Evolutionary conservation across 352 stramenopile species (phyloP), one percentile per base, ranked within the genome.

Genomic region (Phytophthora crassamura): DNA sequence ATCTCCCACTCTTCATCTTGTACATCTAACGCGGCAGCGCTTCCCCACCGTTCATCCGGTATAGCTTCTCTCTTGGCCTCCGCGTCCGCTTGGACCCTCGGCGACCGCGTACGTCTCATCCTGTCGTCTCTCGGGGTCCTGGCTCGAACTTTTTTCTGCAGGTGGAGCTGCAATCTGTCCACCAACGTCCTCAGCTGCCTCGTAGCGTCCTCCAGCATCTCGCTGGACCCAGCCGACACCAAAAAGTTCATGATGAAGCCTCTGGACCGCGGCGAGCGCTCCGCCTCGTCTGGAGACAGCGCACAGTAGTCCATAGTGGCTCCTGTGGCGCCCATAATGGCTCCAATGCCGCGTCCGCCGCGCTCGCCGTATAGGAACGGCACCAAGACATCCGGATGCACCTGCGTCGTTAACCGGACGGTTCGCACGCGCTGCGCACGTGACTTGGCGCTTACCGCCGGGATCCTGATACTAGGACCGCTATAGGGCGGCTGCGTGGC

Each of bases 231-330:
- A 1, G 70, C 82, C 3, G 77, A 76, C 14, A 90, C 66, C 10
- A 92, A 25, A 32, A 91, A 93, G 36, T 78, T 86, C 74, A 91
- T 84, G 18, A 78, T 61, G 63, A 75, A 88, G 9, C 59, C 52
- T 8, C 30, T 49, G 36, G 35, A 79, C 33, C 50, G 51, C 1
- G 67, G 68, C 15, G 57, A 74, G 15, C 74, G 64, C 47, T 75
- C 61, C 1, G 48, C 30, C n/a, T 90, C 82, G 5, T 75, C 75
- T 0, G 84, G 80, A 0, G 80, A 87, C 41, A 84, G 56, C 4
- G 84, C 78, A 10, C 84, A 92, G 49, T 90, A 90, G 49, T 90
- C 80, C 32, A 93, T 81, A 11, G 77, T 80, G 40, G 78, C 89
- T 4, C 63, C 76, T 0, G 78, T 88, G 3, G 67, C 52, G 10